A percentile compares a stretch with the other conserved stretches of the same genome.
These are phyloP conservation scores for Moringa oleifera DNA, from an alignment of 345 rosid species.

Conservation along the genomic window DNA sequence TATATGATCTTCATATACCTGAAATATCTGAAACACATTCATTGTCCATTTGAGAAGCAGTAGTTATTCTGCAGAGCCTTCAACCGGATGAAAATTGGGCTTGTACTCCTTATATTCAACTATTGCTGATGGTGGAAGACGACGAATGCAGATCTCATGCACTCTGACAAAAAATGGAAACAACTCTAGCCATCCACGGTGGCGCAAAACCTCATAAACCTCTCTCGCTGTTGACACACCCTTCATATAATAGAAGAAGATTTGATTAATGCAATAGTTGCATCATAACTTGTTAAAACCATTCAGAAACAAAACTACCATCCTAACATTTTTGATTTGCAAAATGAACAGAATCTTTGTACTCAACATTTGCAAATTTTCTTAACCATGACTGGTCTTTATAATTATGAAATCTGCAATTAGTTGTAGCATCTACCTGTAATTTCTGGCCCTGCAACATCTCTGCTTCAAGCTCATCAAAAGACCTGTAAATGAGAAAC, in stretches of 20 bases:
- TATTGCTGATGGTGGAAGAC: conserved; percentile 80
- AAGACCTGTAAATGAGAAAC: conserved; percentile 49
- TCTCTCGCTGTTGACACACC: conserved; percentile 90
- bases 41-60: conserved; percentile 9
- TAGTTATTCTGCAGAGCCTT: conserved; percentile 28
- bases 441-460: conserved; percentile 92
- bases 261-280: too few relatives aligned
- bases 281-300: too few relatives aligned
- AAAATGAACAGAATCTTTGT: too few relatives aligned
- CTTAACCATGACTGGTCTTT: too few relatives aligned
- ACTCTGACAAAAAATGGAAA: conserved; percentile 86
- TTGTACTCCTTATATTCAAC: conserved; percentile 71
- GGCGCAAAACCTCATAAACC: conserved; percentile 70
- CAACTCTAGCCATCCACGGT: conserved; percentile 75
- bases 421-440: conserved; percentile 45
- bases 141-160: conserved; percentile 65
- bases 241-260: conserved; percentile 27
- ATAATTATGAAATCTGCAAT: too few relatives aligned
- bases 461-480: conserved; percentile 94
- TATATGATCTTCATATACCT: not conserved
- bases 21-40: conserved; percentile 2
- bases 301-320: too few relatives aligned
- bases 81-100: conserved; percentile 32
- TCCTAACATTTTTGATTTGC: too few relatives aligned
- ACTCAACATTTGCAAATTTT: too few relatives aligned